phyloP scores from a whole-genome alignment of 2,329 filamentous ascomycete genomes.

The Parafenestella ontariensis region DNA sequence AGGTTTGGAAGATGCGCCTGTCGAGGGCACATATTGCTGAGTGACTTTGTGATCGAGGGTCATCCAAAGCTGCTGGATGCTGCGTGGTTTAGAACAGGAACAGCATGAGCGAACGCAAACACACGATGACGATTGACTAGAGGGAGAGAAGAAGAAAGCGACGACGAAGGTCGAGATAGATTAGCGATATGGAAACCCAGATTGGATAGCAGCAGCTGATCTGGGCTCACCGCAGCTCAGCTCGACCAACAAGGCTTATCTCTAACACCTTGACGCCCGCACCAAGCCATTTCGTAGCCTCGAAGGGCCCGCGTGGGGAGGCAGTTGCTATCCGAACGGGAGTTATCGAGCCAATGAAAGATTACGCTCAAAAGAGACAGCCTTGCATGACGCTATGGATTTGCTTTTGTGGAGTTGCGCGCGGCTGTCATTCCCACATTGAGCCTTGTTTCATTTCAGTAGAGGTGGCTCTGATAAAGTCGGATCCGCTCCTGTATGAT shows the following conservation, averaged over 20 bases:
- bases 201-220: slow-evolving; percentile 7
- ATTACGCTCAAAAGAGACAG: not conserved
- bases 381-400: not conserved
- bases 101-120: not conserved
- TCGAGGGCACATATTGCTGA: slow-evolving; percentile 29
- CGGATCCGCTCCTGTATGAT: not conserved
- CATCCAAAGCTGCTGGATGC: slow-evolving; percentile 6
- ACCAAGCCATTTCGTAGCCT: not conserved
- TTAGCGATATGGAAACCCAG: not conserved
- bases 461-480: not conserved
- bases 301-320: not conserved
- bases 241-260: not conserved
- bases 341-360: not conserved
- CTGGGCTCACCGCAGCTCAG: not conserved
- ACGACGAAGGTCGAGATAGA: slow-evolving; percentile 2
- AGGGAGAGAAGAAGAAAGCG: not conserved
- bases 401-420: not conserved
- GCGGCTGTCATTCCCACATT: not conserved
- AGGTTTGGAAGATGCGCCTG: slow-evolving; percentile 11
- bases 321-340: not conserved
- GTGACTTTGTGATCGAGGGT: not conserved
- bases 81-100: not conserved
- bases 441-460: not conserved
- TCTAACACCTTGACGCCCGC: not conserved
- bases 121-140: not conserved